These are phyloP conservation scores for Plantago major DNA, from an alignment of 257 asterid species.

Conservation along the genomic window DNA sequence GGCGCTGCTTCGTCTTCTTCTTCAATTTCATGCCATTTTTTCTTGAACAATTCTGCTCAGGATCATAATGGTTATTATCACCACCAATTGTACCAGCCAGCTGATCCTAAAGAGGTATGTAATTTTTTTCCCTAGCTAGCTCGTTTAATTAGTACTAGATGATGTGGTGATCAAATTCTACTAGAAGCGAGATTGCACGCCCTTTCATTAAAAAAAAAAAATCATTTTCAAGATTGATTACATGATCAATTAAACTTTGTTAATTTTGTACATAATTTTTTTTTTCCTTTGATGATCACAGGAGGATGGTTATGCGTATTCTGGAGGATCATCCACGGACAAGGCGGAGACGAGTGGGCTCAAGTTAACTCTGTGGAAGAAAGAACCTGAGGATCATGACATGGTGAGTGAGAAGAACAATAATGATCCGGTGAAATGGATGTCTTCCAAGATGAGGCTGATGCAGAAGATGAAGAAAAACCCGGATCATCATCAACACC, in stretches of 20 bases:
- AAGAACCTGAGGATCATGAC: conserved; percentile 17
- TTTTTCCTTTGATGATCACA: conserved; percentile 10
- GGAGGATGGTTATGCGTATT: conserved; percentile 24
- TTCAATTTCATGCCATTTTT: conserved; percentile 25
- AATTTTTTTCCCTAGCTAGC: too few relatives aligned
- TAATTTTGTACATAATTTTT: not conserved
- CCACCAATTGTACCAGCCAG: conserved; percentile 26
- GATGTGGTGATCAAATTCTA: too few relatives aligned
- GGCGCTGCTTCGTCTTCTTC: conserved; percentile 34
- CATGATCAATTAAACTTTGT: too few relatives aligned
- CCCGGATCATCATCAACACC: conserved; percentile 16
- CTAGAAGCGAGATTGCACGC: too few relatives aligned
- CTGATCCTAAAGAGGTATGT: conserved; percentile 36
- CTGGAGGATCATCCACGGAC: conserved; percentile 34
- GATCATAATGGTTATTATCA: conserved; percentile 36
- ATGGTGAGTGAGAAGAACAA: conserved; percentile 1
- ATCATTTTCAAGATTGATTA: too few relatives aligned
- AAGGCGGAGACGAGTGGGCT: conserved; percentile 32
- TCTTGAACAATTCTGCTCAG: conserved; percentile 28
- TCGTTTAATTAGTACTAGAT: too few relatives aligned
- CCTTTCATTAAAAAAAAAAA: too few relatives aligned
- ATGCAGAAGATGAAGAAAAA: conserved; percentile 46
- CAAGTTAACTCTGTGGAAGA: conserved; percentile 41
- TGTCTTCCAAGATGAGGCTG: conserved; percentile 69
- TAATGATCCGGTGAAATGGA: conserved; percentile 34